Evolutionary conservation across 768 basidiomycete species (phyloP).

Genomic region (Trametes cingulata): DNA sequence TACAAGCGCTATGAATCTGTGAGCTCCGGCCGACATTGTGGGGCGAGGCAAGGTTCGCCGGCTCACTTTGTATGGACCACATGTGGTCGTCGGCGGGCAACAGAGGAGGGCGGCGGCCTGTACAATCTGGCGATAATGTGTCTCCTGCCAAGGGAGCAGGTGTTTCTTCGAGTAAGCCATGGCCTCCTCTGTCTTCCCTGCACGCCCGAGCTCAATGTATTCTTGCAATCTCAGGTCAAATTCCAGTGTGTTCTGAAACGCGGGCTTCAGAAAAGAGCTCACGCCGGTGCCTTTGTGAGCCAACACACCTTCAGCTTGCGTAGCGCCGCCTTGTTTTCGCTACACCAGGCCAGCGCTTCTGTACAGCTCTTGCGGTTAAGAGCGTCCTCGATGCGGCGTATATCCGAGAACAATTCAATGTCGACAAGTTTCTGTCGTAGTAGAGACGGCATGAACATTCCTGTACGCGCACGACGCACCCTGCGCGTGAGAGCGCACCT

Average conservation of each 20-base stretch:
- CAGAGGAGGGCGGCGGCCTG: slow-evolving; percentile 78
- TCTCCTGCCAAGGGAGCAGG: slow-evolving; percentile 78
- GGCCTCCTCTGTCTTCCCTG: slow-evolving; percentile 66
- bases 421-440: slow-evolving; percentile 74
- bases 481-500: slow-evolving; percentile 46
- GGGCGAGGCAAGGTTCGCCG: background rate
- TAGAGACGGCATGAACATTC: background rate
- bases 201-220: slow-evolving; percentile 88
- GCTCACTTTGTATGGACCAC: slow-evolving; percentile 77
- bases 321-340: slow-evolving; percentile 90
- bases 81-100: slow-evolving; percentile 67
- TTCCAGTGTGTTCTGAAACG: slow-evolving; percentile 83
- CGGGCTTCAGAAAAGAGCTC: background rate
- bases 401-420: slow-evolving; percentile 88
- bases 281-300: background rate
- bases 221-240: slow-evolving; percentile 96
- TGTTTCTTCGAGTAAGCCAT: slow-evolving; percentile 84
- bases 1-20: slow-evolving; percentile 69
- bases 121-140: slow-evolving; percentile 75
- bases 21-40: background rate
- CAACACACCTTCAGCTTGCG: slow-evolving; percentile 80
- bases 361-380: slow-evolving; percentile 74
- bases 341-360: slow-evolving; percentile 94
- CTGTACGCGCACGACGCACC: background rate
- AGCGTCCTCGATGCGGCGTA: slow-evolving; percentile 82